phyloP scores from a whole-genome alignment of 2,329 filamentous ascomycete species.

The Ceratocystiopsis brevicomis region DNA sequence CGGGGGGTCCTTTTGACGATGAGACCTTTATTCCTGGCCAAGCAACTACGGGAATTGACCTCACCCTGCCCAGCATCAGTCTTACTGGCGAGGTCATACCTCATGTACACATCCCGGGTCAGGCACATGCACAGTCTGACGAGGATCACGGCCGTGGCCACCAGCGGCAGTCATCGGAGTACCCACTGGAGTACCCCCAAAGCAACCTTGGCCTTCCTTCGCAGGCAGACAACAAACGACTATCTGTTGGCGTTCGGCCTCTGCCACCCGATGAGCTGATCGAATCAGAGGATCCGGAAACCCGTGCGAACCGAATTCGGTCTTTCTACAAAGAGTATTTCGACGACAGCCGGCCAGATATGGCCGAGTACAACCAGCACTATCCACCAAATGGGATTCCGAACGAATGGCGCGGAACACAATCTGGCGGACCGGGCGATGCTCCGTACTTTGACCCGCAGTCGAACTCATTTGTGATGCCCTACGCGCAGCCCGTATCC shows the following conservation, averaged over 20 bases:
- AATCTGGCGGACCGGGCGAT: neutral
- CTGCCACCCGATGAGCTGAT: conserved; percentile 68
- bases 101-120: conserved; percentile 13
- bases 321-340: conserved; percentile 99
- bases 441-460: conserved; percentile 41
- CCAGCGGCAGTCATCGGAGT: conserved; percentile 12
- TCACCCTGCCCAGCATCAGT: neutral
- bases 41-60: neutral
- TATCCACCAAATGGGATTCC: conserved; percentile 8
- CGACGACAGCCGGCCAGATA: conserved; percentile 48
- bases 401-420: conserved; percentile 1
- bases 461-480: conserved; percentile 53
- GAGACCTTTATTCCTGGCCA: conserved; percentile 3
- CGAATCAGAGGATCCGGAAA: conserved; percentile 74
- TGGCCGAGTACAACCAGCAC: conserved; percentile 12
- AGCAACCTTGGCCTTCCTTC: conserved; percentile 33
- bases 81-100: conserved; percentile 5
- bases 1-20: conserved; percentile 5
- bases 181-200: conserved; percentile 8
- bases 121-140: conserved; percentile 12
- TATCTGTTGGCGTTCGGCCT: conserved; percentile 62
- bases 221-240: conserved; percentile 33
- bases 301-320: conserved; percentile 85
- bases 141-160: conserved; percentile 8
- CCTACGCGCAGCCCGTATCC: conserved; percentile 68